phyloP scores from a whole-genome alignment of 192 early-diverging fungal species.

The Gamsiella multidivaricata region DNA sequence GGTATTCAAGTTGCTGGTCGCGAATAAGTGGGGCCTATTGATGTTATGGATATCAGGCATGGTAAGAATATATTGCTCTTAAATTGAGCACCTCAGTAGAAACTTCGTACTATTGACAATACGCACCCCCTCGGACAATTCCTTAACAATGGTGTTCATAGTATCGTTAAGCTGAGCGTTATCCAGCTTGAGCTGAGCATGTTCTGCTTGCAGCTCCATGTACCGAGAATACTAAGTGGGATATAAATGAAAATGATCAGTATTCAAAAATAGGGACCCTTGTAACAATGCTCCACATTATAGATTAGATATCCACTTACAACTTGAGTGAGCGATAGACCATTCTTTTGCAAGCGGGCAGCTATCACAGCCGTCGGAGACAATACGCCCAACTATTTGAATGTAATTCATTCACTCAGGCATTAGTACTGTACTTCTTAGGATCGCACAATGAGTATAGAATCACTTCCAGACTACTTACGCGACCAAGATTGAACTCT shows the following conservation, averaged over 20 bases:
- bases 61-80: too few relatives aligned
- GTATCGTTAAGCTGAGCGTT: slow-evolving; percentile 60
- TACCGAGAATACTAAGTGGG: slow-evolving; percentile 62
- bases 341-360: slow-evolving; percentile 54
- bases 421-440: not conserved
- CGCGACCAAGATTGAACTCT: slow-evolving; percentile 27
- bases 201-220: slow-evolving; percentile 62
- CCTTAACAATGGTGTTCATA: slow-evolving; percentile 67
- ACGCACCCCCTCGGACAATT: slow-evolving; percentile 53
- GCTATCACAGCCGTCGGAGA: slow-evolving; percentile 69
- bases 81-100: not conserved
- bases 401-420: too few relatives aligned
- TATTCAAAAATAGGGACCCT: too few relatives aligned
- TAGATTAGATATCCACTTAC: slow-evolving; percentile 17
- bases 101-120: too few relatives aligned
- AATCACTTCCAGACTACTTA: slow-evolving; percentile 23
- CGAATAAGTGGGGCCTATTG: slow-evolving; percentile 67
- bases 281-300: too few relatives aligned
- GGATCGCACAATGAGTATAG: too few relatives aligned
- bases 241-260: not conserved
- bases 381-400: slow-evolving; percentile 48
- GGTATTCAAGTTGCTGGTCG: slow-evolving; percentile 67
- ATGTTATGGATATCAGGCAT: too few relatives aligned
- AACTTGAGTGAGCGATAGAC: slow-evolving; percentile 72
- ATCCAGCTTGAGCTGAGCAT: slow-evolving; percentile 59